Evolutionary conservation across 139 green algal genomes (phyloP), one percentile per base, ranked within the genome.

Genomic region (Coelastrella sp.): DNA sequence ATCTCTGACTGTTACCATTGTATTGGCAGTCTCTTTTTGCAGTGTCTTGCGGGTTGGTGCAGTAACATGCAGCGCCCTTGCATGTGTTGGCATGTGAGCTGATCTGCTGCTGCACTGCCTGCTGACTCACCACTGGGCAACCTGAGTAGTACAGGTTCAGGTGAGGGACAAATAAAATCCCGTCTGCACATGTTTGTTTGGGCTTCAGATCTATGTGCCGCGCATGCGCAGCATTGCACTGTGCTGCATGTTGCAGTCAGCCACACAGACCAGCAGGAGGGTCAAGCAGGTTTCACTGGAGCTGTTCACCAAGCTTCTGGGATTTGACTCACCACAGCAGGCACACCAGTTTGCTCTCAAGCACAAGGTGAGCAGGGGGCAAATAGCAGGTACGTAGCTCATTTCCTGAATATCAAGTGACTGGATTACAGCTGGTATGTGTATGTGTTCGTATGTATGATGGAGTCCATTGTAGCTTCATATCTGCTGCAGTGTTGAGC

Each of bases 161-260:
- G 35, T 49, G 35, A 49, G 35, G 35, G 3, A 49, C 35, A 5
- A 49, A 49, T 3, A 49, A 49, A 49, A 1, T 49, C 1, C 63
- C 63, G 63, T 17, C 10, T 78, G 70, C 49, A 25, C 15, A 0
- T 78, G 82, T 75, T 61, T 22, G 10, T n/a, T 83, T 25, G 24
- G 20, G 58, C 59, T 58, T 6, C 85, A 90, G 85, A 78, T 90
- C 72, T 90, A 78, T 84, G 85, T 84, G 58, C 85, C 85, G 0
- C 73, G 59, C 6, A 49, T 90, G 58, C 85, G 85, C 85, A 90
- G 56, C 72, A 68, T 74, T 61, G 85, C 73, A 22, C 10, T 90
- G 72, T 65, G 35, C 10, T 24, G 70, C 22, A 61, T 90, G 73
- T 22, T 90, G 58, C 25, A 60, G 22, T 75, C 73, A 9, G 57